These are phyloP conservation scores for Neofusicoccum parvum DNA, from an alignment of 2,329 filamentous ascomycete species.

Conservation along the genomic window DNA sequence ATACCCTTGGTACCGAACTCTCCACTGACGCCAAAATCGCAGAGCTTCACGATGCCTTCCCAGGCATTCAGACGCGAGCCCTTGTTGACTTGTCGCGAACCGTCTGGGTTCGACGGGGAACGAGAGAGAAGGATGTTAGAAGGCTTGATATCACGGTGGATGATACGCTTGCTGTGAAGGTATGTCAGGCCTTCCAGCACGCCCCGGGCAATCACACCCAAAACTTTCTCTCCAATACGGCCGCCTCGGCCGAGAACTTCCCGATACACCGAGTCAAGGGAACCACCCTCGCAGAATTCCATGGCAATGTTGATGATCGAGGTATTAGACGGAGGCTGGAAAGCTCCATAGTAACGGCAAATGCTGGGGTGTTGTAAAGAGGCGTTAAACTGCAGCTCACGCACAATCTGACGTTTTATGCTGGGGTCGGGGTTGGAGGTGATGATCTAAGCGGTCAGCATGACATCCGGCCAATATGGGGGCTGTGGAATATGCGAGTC, in stretches of 20 bases:
- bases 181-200: conserved; percentile 93
- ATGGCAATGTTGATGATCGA: conserved; percentile 98
- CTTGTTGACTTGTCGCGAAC: not conserved
- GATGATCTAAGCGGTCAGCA: conserved; percentile 68
- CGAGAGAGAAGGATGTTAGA: conserved; percentile 95
- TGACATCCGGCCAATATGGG: not conserved
- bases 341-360: conserved; percentile 95
- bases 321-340: conserved; percentile 84
- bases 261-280: conserved; percentile 93
- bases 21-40: conserved; percentile 96
- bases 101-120: conserved; percentile 25
- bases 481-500: conserved; percentile 24
- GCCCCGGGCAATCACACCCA: conserved; percentile 95
- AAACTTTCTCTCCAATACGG: conserved; percentile 92
- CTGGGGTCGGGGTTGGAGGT: conserved; percentile 97
- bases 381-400: conserved; percentile 95
- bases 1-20: conserved; percentile 99
- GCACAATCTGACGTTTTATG: conserved; percentile 96
- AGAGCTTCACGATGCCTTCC: conserved; percentile 92
- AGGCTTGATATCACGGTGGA: conserved; percentile 98
- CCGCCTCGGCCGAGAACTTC: conserved; percentile 96
- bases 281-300: conserved; percentile 98
- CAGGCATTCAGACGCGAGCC: conserved; percentile 18
- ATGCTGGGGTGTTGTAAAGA: conserved; percentile 89
- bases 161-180: conserved; percentile 92